A percentile compares a stretch with the other conserved stretches of the same genome.
Conservation (phyloP, 306 rosid genomes). For the Gynostemma pentaphyllum region DNA sequence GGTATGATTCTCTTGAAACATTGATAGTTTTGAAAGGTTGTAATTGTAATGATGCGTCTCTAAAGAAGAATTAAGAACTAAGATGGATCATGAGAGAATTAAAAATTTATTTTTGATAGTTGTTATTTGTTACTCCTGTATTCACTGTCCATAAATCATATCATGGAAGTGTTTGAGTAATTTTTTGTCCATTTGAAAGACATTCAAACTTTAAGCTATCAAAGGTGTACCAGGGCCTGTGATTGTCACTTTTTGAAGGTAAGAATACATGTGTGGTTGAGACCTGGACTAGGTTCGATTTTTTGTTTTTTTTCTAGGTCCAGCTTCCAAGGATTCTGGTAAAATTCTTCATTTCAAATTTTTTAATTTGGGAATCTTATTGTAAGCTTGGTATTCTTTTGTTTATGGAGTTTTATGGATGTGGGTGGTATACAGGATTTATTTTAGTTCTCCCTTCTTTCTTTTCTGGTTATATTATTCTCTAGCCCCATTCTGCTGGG, state of each 20-base stretch:
- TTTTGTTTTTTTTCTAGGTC: neutral
- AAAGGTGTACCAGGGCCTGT: neutral
- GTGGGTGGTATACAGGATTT: no score
- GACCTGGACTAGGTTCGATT: no score
- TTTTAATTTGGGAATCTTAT: no score
- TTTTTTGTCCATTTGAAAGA: neutral
- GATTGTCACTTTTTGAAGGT: neutral
- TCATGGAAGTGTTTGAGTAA: neutral
- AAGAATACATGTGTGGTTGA: no score
- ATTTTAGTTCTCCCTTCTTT: no score
- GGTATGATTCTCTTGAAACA: conserved; percentile 39
- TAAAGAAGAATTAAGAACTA: neutral
- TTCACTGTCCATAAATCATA: neutral
- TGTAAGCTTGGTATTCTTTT: no score
- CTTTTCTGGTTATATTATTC: no score
- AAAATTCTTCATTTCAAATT: neutral
- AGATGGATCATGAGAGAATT: neutral
- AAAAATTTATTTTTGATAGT: neutral
- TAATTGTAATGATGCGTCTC: neutral
- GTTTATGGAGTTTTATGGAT: no score
- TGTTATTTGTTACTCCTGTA: neutral
- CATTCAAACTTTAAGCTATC: neutral
- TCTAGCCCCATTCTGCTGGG: no score
- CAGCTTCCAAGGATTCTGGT: neutral
- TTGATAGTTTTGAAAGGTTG: neutral